These are phyloP conservation scores for Colletotrichum sp. DNA, from an alignment of 2,329 filamentous ascomycete genomes.

Conservation along the genomic window DNA sequence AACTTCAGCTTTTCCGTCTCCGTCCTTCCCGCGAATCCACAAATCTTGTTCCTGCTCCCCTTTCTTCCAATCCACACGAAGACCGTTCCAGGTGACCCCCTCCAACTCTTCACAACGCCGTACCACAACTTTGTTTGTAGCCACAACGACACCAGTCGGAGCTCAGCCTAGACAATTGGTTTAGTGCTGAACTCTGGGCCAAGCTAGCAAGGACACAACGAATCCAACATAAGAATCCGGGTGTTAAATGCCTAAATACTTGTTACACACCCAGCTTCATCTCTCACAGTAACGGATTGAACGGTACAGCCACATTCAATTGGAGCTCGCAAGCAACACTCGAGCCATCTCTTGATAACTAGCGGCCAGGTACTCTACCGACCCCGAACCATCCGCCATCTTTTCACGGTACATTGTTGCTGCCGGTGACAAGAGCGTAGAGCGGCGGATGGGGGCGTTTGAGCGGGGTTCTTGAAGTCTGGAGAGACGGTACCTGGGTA, in stretches of 20 bases:
- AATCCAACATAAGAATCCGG: background rate
- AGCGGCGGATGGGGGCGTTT: background rate
- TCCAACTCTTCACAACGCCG: background rate
- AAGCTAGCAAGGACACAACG: background rate
- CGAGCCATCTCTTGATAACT: background rate
- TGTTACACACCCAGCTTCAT: background rate
- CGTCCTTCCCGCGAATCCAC: background rate
- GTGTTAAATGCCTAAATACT: background rate
- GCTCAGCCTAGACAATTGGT: background rate
- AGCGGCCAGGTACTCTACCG: background rate
- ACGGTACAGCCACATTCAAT: background rate
- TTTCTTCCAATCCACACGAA: background rate
- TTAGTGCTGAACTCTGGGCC: background rate
- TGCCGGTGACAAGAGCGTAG: background rate
- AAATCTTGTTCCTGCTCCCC: background rate
- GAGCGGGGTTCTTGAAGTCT: background rate
- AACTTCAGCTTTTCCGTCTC: constrained; percentile 11
- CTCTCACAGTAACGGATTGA: background rate
- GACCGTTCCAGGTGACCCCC: background rate
- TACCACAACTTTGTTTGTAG: background rate
- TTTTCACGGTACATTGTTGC: background rate
- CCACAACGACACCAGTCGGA: background rate
- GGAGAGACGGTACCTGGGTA: background rate
- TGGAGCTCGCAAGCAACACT: background rate
- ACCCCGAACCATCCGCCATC: background rate